These are phyloP conservation scores for Beauveria sp. DNA, from an alignment of 2,329 filamentous ascomycete species.

Conservation along the genomic window DNA sequence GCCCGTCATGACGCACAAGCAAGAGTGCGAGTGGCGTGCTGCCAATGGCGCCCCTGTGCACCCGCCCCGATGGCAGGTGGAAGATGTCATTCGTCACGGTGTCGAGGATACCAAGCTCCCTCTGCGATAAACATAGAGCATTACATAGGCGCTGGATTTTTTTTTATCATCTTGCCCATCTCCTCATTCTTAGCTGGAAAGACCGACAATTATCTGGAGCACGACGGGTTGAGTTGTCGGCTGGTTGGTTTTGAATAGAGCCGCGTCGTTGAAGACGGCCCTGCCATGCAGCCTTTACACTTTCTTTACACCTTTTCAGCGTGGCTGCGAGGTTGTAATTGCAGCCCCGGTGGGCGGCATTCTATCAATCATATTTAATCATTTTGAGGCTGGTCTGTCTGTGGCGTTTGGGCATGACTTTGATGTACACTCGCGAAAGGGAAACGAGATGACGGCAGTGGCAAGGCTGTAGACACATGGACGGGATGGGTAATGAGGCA, in stretches of 20 bases:
- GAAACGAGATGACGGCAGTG: neutral
- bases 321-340: neutral
- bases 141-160: slow-evolving; percentile 6
- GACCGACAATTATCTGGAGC: neutral
- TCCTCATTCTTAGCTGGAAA: neutral
- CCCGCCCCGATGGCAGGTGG: slow-evolving; percentile 75
- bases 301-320: neutral
- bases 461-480: neutral
- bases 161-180: neutral
- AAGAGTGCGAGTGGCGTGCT: slow-evolving; percentile 61
- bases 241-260: slow-evolving; percentile 9
- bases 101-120: slow-evolving; percentile 68
- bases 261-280: neutral
- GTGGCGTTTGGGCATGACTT: neutral
- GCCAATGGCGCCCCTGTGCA: slow-evolving; percentile 59
- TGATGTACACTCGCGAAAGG: neutral
- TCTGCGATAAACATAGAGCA: slow-evolving; percentile 45
- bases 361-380: slow-evolving; percentile 6
- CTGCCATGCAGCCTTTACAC: neutral
- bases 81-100: slow-evolving; percentile 69
- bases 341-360: neutral
- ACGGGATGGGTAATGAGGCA: neutral
- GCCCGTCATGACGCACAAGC: slow-evolving; percentile 45
- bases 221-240: neutral
- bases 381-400: neutral